Evolutionary conservation across 1,284 basidiomycete species (phyloP).

Genomic region (Microbotryomycetes sp.): DNA sequence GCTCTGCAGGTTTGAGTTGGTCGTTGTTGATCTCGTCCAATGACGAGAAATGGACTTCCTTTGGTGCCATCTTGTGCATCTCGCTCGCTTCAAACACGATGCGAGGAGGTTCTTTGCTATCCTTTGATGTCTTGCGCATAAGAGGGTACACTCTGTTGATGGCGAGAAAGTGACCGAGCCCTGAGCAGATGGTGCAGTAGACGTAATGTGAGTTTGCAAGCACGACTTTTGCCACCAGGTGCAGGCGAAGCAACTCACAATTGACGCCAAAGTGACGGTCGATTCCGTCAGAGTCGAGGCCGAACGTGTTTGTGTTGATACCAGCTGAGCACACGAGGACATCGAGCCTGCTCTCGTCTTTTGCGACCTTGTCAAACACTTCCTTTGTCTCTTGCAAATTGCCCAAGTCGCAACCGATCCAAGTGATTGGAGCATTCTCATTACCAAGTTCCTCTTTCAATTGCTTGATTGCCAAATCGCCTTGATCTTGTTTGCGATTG

Average conservation of each 20-base stretch:
- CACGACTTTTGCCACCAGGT: conserved; percentile 5
- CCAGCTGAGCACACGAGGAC: conserved; percentile 45
- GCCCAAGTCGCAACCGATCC: conserved; percentile 46
- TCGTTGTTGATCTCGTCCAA: conserved; percentile 44
- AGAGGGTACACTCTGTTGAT: conserved; percentile 47
- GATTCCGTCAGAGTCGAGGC: conserved; percentile 42
- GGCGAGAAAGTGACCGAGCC: conserved; percentile 47
- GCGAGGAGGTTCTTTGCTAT: conserved; percentile 37
- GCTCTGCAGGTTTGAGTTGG: conserved; percentile 40
- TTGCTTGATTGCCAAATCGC: conserved; percentile 43
- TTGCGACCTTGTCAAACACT: conserved; percentile 41
- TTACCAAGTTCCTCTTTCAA: conserved; percentile 39
- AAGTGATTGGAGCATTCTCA: conserved; percentile 41
- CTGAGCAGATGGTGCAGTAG: conserved; percentile 36
- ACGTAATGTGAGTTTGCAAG: neutral
- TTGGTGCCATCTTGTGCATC: conserved; percentile 44
- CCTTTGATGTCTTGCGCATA: conserved; percentile 42
- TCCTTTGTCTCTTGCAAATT: conserved; percentile 43
- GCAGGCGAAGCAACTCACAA: neutral
- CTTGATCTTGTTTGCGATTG: conserved; percentile 44
- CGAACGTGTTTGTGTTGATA: conserved; percentile 46
- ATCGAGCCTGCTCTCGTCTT: conserved; percentile 44
- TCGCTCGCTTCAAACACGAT: conserved; percentile 46
- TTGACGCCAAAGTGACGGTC: conserved; percentile 43
- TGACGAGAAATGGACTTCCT: conserved; percentile 41